These are phyloP conservation scores for Misopates orontium DNA, from an alignment of 257 asterid genomes.

Conservation along the genomic window DNA sequence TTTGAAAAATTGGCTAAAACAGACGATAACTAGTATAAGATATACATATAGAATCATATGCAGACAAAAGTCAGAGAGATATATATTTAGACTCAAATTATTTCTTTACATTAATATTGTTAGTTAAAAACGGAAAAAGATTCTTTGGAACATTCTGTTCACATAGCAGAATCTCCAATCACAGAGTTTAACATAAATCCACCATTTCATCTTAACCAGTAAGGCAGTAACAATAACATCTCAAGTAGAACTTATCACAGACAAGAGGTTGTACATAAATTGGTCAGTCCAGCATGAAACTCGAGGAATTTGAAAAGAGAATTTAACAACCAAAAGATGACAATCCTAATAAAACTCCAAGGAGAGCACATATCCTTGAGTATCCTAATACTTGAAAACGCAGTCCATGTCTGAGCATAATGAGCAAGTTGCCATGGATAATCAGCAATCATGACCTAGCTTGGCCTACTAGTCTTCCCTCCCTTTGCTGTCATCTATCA, in stretches of 20 bases:
- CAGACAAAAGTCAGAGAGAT: constrained; percentile 19
- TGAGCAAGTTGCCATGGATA: not conserved
- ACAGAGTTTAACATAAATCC: no score
- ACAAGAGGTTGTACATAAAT: no score
- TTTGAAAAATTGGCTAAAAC: constrained; percentile 84
- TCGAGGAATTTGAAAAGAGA: no score
- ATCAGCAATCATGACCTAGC: constrained; percentile 13
- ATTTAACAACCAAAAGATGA: no score
- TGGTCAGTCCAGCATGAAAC: no score
- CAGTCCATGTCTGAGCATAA: constrained; percentile 8
- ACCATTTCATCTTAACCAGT: no score
- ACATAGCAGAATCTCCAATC: no score
- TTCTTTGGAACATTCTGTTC: constrained; percentile 1
- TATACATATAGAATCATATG: constrained; percentile 16
- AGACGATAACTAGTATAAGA: constrained; percentile 20
- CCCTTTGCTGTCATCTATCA: not conserved
- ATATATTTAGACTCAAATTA: constrained; percentile 14
- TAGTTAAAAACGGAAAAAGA: constrained; percentile 7
- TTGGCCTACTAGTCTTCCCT: constrained; percentile 6
- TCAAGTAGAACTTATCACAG: no score
- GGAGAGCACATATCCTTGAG: constrained; percentile 1
- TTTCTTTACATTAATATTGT: constrained; percentile 6
- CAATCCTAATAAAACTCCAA: no score
- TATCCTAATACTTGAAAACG: not conserved
- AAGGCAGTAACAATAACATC: no score